Evolutionary conservation across 2,329 filamentous ascomycete genomes (phyloP).

Genomic region (Penicillium sclerotigenum): DNA sequence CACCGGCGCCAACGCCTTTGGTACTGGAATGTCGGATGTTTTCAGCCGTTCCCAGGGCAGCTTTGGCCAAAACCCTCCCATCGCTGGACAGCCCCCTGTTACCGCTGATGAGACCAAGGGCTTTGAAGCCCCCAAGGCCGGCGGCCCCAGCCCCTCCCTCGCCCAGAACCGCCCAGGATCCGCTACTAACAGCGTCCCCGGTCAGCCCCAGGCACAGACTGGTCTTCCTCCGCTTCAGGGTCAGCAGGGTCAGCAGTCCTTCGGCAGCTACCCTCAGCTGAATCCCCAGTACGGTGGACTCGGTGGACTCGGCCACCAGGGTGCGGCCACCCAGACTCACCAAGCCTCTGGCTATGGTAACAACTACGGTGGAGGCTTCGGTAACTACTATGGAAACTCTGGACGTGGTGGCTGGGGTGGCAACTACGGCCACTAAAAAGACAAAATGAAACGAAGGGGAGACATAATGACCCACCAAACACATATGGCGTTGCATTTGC

Average conservation of each 20-base stretch:
- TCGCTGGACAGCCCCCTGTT: constrained; percentile 48
- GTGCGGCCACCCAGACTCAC: constrained; percentile 39
- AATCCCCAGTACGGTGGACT: constrained; percentile 54
- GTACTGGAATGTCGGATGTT: constrained; percentile 54
- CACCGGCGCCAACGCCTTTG: constrained; percentile 50
- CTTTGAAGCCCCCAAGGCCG: constrained; percentile 56
- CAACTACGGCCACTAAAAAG: constrained; percentile 46
- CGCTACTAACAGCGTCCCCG: constrained; percentile 57
- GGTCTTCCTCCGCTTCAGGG: constrained; percentile 55
- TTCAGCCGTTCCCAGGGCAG: constrained; percentile 58
- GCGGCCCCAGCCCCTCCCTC: constrained; percentile 59
- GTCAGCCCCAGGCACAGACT: constrained; percentile 50
- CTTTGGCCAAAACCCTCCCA: constrained; percentile 55
- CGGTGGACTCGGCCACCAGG: constrained; percentile 44
- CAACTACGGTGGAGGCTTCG: constrained; percentile 44
- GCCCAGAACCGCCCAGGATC: constrained; percentile 63
- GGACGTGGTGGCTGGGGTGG: constrained; percentile 47
- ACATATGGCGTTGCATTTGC: constrained; percentile 31
- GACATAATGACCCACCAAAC: constrained; percentile 24
- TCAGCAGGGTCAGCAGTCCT: constrained; percentile 54
- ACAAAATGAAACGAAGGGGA: constrained; percentile 10
- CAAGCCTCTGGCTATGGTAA: constrained; percentile 40
- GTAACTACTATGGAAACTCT: constrained; percentile 45
- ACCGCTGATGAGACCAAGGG: constrained; percentile 56
- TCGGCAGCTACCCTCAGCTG: constrained; percentile 55